A percentile compares a stretch with the other conserved stretches of the same genome.
These are phyloP conservation scores for Tilletiaria anomala DNA, from an alignment of 1,284 basidiomycete species.

Conservation along the genomic window DNA sequence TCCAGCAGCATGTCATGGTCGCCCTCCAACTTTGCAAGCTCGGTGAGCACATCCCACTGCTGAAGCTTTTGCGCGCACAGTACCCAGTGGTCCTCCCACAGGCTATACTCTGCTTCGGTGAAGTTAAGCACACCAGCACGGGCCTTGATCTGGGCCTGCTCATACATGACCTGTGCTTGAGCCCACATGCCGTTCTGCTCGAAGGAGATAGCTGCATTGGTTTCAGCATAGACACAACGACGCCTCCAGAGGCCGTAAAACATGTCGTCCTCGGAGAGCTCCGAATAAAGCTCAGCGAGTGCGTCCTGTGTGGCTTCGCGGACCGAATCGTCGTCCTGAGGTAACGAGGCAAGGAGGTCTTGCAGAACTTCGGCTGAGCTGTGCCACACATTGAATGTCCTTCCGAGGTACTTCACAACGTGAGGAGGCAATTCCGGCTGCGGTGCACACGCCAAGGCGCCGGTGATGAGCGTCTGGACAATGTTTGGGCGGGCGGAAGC, in stretches of 20 bases:
- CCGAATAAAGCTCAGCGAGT: constrained; percentile 85
- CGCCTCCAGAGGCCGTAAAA: constrained; percentile 94
- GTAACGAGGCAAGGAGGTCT: constrained; percentile 50
- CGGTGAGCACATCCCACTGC: constrained; percentile 73
- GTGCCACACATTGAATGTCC: constrained; percentile 93
- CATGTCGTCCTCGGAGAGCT: constrained; percentile 88
- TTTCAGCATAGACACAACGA: constrained; percentile 73
- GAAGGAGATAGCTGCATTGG: constrained; percentile 77
- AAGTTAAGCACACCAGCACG: constrained; percentile 72
- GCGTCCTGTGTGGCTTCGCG: constrained; percentile 80
- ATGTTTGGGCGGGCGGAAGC: constrained; percentile 84
- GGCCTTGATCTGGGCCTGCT: constrained; percentile 75
- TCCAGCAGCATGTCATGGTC: constrained; percentile 88
- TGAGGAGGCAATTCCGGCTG: constrained; percentile 81
- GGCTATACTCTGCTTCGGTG: constrained; percentile 85
- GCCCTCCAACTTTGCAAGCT: constrained; percentile 70
- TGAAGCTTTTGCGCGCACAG: constrained; percentile 88
- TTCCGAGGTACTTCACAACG: constrained; percentile 87
- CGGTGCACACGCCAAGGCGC: constrained; percentile 68
- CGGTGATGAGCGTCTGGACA: constrained; percentile 76
- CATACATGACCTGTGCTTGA: constrained; percentile 76
- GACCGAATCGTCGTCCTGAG: constrained; percentile 58
- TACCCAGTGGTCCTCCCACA: constrained; percentile 99
- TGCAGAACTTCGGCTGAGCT: constrained; percentile 78
- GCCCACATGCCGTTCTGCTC: constrained; percentile 98